phyloP scores from a whole-genome alignment of 2,329 filamentous ascomycete species.

The Apiospora koreana region DNA sequence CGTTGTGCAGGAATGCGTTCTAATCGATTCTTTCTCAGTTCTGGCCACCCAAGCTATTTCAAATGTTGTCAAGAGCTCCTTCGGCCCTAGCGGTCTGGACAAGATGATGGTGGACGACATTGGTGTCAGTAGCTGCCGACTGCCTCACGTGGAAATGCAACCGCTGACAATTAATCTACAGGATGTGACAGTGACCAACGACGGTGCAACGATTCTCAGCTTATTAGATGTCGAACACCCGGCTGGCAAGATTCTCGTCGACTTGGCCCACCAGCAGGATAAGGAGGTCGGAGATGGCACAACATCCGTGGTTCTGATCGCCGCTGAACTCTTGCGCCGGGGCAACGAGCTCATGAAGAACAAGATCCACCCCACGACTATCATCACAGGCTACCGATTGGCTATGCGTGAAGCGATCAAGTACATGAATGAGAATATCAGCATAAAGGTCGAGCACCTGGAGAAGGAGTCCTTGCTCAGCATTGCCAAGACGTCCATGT shows the following conservation, averaged over 20 bases:
- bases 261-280: constrained; percentile 96
- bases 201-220: constrained; percentile 94
- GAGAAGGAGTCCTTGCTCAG: constrained; percentile 88
- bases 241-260: constrained; percentile 96
- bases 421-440: constrained; percentile 98
- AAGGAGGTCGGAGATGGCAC: constrained; percentile 99
- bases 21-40: constrained; percentile 54
- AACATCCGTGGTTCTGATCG: constrained; percentile 96
- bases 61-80: constrained; percentile 98
- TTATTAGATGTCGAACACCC: constrained; percentile 97
- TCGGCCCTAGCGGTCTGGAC: constrained; percentile 93
- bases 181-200: constrained; percentile 99
- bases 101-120: constrained; percentile 99
- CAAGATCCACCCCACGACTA: constrained; percentile 98
- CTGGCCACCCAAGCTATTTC: constrained; percentile 94
- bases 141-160: neutral
- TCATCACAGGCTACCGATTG: constrained; percentile 96
- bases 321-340: constrained; percentile 87
- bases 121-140: constrained; percentile 61
- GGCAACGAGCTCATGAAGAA: constrained; percentile 99
- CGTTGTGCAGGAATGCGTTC: constrained; percentile 19
- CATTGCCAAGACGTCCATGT: constrained; percentile 99
- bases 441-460: constrained; percentile 89
- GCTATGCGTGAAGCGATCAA: constrained; percentile 95
- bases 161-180: constrained; percentile 33